These are phyloP conservation scores for Coemansia guatemalensis DNA, from an alignment of 192 early-diverging fungal species.

Conservation along the genomic window DNA sequence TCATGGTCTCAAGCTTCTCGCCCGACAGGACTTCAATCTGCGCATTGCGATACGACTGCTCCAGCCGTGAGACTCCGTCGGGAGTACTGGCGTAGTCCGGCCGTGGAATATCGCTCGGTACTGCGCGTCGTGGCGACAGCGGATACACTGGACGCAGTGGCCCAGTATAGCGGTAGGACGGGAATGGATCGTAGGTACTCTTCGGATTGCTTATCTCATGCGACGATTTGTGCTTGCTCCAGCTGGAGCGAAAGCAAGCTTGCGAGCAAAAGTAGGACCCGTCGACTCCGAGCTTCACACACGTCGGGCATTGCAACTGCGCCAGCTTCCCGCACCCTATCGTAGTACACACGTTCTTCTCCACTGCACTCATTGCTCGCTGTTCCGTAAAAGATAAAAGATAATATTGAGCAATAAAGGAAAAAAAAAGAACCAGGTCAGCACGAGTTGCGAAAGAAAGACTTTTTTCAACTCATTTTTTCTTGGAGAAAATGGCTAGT, in stretches of 20 bases:
- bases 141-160: slow-evolving; percentile 72
- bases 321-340: slow-evolving; percentile 66
- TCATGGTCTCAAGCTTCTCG: slow-evolving; percentile 79
- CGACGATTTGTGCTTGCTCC: slow-evolving; percentile 54
- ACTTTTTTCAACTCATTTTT: slow-evolving; percentile 5
- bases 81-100: slow-evolving; percentile 70
- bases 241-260: slow-evolving; percentile 72
- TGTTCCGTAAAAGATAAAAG: slow-evolving; percentile 4
- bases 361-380: slow-evolving; percentile 10
- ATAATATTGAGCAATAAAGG: slow-evolving; percentile 3
- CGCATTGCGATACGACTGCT: slow-evolving; percentile 68
- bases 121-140: slow-evolving; percentile 63
- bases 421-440: slow-evolving; percentile 1
- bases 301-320: slow-evolving; percentile 77
- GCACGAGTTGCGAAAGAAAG: not conserved
- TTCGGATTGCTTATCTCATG: slow-evolving; percentile 30
- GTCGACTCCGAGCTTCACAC: slow-evolving; percentile 63
- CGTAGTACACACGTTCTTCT: slow-evolving; percentile 43
- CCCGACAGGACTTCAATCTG: slow-evolving; percentile 68
- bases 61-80: slow-evolving; percentile 72
- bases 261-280: slow-evolving; percentile 80
- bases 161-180: slow-evolving; percentile 64
- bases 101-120: slow-evolving; percentile 64
- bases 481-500: slow-evolving; percentile 6
- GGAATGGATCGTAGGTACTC: slow-evolving; percentile 61